Evolutionary conservation across 2,329 filamentous ascomycete genomes (phyloP).

Genomic region (Helotiales sp.): DNA sequence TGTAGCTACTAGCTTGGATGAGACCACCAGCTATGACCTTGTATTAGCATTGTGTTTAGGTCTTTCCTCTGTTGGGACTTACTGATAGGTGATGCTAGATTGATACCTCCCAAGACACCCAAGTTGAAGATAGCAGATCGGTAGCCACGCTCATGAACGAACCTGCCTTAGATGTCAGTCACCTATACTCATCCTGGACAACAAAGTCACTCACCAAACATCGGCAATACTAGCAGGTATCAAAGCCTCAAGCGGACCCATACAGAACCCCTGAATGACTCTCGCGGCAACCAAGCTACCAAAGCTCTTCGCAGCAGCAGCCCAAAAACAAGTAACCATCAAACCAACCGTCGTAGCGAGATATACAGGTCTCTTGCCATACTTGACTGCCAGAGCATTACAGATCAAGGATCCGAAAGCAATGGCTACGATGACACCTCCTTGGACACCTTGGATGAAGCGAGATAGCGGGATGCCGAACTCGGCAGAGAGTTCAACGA

Average conservation of each 20-base stretch:
- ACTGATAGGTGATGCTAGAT: constrained; percentile 42
- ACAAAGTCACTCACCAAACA: constrained; percentile 34
- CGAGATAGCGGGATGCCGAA: constrained; percentile 37
- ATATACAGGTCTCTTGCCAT: constrained; percentile 24
- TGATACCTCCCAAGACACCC: constrained; percentile 43
- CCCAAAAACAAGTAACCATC: constrained; percentile 38
- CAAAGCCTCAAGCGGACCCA: constrained; percentile 21
- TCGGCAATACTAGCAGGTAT: constrained; percentile 40
- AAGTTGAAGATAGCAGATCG: constrained; percentile 43
- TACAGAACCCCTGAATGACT: constrained; percentile 26
- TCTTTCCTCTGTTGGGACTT: constrained; percentile 8
- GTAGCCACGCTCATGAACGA: constrained; percentile 44
- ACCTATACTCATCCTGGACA: not conserved
- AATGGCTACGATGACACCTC: constrained; percentile 40
- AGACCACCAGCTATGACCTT: constrained; percentile 37
- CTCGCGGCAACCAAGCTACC: constrained; percentile 35
- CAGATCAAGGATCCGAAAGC: constrained; percentile 42
- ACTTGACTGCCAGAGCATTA: constrained; percentile 38
- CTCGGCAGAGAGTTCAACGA: constrained; percentile 35
- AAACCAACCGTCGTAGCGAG: constrained; percentile 38
- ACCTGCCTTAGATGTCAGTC: constrained; percentile 21
- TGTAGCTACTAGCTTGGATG: constrained; percentile 39
- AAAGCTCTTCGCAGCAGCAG: constrained; percentile 37
- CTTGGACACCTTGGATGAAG: constrained; percentile 34
- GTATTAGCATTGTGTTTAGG: not conserved